These are phyloP conservation scores for Trichocladium antarcticum DNA, from an alignment of 495 filamentous ascomycete genomes.

Conservation along the genomic window DNA sequence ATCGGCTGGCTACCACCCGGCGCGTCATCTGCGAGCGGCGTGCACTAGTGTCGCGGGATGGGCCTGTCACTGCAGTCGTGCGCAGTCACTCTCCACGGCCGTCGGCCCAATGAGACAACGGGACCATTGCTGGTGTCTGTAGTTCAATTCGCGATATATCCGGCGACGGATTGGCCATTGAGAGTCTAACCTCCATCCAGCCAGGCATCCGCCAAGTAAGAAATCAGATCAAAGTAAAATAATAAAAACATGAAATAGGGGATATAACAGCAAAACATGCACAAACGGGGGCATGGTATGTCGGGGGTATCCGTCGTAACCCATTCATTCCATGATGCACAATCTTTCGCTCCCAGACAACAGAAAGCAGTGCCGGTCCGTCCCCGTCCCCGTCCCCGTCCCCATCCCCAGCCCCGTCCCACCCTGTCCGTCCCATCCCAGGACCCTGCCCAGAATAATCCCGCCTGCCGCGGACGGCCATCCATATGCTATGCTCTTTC, in stretches of 20 bases:
- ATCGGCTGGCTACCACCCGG: constrained; percentile 2
- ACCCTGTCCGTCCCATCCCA: constrained; percentile 3
- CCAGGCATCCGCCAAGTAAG: background rate
- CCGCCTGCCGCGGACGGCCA: constrained; percentile 4
- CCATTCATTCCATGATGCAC: constrained; percentile 7
- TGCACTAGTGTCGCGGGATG: background rate
- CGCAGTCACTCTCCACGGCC: too few relatives aligned
- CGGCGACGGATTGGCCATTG: constrained; percentile 19
- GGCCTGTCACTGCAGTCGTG: too few relatives aligned
- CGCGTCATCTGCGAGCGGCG: background rate
- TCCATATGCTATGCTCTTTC: constrained; percentile 22
- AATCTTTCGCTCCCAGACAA: constrained; percentile 15
- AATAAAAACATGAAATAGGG: constrained; percentile 1
- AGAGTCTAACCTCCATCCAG: constrained; percentile 16
- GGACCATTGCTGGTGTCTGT: background rate
- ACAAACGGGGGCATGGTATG: constrained; percentile 12
- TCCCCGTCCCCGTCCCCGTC: background rate
- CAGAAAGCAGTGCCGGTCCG: background rate
- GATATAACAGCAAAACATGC: background rate
- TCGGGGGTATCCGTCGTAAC: constrained; percentile 20
- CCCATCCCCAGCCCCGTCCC: background rate
- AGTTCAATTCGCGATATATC: constrained; percentile 16
- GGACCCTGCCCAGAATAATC: background rate
- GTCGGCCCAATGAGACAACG: background rate
- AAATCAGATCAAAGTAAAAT: background rate